Base-by-base conservation (phyloP, 805 yeast species). In the Zygotorulaspora chibaensis region DNA sequence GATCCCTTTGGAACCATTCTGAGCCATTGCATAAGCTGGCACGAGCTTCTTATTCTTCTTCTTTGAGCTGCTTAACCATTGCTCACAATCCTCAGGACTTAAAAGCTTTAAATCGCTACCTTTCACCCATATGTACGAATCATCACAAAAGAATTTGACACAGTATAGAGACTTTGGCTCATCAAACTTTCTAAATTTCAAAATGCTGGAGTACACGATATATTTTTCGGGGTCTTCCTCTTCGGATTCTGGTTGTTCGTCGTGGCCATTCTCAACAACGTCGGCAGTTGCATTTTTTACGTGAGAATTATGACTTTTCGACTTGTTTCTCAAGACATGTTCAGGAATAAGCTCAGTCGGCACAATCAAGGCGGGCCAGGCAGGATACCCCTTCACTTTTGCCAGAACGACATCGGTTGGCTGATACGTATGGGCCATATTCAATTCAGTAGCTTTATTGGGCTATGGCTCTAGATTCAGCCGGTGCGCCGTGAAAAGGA, bases 311-410 rank as follows among this genome's bases (percentile, higher is more conserved):
- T 43, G 44, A 16, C 40, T 29, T 23, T 20, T 16, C n/a, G 35
- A 35, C 44, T 48, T 37, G 16, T 43, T 74, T 13, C 65, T 62
- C 20, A 66, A 52, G 25, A 86, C 77, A 53, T 73, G 68, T 16
- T 69, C 76, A 0, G 95, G 93, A 5, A 87, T 70, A 7, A 77
- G 63, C 13, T 74, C 72, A 48, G 70, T 76, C 1, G 81, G 83
- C 3, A 87, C 74, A 3, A 86, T 80, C 80, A 87, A 81, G 2
- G 90, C 89, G 0, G 96, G 96, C 96, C 96, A 87, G 35, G 90
- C 84, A 2, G 95, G 86, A 60, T 81, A 87, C 8, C 95, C 95
- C 58, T 86, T 87, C 39, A 87, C 80, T 63, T 87, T 87, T 7
- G 93, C 93, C 18, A 87, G 71, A 0, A 87, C 85, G 4, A 79